Evolutionary conservation across 164 flowering plant genomes (phyloP).

Genomic region (Stephania japonica): DNA sequence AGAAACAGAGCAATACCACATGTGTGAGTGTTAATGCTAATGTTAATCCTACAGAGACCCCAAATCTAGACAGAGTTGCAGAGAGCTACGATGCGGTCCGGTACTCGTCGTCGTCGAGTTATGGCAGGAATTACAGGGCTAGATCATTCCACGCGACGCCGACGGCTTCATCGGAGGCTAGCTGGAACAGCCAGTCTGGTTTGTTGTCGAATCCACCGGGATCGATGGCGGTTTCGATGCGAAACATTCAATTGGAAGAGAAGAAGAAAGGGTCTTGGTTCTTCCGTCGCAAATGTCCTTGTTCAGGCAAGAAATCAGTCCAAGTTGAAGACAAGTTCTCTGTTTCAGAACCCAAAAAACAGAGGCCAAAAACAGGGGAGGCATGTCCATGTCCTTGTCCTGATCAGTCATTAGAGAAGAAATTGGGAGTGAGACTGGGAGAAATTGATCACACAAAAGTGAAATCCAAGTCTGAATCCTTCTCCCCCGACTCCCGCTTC

Average conservation of each 20-base stretch:
- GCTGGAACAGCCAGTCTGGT: constrained; percentile 95
- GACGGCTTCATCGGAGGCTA: constrained; percentile 85
- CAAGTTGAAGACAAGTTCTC: constrained; percentile 43
- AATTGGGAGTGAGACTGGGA: not conserved
- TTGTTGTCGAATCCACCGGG: constrained; percentile 62
- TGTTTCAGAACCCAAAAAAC: constrained; percentile 12
- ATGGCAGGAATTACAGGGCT: constrained; percentile 33
- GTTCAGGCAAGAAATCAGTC: constrained; percentile 61
- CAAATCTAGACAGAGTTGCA: not conserved
- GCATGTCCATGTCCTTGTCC: not conserved
- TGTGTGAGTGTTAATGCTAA: too few relatives aligned
- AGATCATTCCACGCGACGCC: constrained; percentile 74
- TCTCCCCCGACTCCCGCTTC: constrained; percentile 14
- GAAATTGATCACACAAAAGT: constrained; percentile 6
- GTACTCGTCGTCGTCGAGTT: constrained; percentile 31
- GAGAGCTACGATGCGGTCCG: constrained; percentile 11
- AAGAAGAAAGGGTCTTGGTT: constrained; percentile 33
- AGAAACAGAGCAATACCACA: not conserved
- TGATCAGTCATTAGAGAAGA: not conserved
- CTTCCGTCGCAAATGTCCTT: constrained; percentile 61
- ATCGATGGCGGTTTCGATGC: constrained; percentile 32
- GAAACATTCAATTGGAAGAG: constrained; percentile 16
- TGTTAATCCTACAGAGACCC: too few relatives aligned
- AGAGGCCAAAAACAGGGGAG: constrained; percentile 3
- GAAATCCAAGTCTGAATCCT: constrained; percentile 1